Conservation (phyloP, 2,329 filamentous ascomycete genomes). For the Nemania sp. region DNA sequence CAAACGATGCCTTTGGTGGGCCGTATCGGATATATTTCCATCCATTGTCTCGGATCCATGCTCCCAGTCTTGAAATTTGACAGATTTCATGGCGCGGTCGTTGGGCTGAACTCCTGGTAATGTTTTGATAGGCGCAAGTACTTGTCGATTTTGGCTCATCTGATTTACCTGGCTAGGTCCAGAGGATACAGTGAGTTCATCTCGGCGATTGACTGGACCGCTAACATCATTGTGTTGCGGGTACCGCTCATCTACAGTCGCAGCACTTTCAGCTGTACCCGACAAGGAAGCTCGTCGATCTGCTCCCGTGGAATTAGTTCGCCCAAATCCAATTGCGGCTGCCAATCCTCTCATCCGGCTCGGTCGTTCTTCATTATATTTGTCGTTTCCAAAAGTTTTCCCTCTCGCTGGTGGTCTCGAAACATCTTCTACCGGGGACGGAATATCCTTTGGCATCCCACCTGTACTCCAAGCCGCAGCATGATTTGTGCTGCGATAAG, state of each 20-base stretch:
- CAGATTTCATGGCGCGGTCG: conserved; percentile 33
- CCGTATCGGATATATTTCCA: conserved; percentile 31
- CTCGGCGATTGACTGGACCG: conserved; percentile 11
- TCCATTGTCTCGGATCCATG: conserved; percentile 26
- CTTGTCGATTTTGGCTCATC: conserved; percentile 17
- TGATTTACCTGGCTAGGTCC: conserved; percentile 25
- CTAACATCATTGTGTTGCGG: conserved; percentile 19
- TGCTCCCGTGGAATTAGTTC: conserved; percentile 29
- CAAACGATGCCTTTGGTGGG: conserved; percentile 30
- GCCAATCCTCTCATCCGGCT: conserved; percentile 30
- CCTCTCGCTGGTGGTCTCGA: conserved; percentile 33
- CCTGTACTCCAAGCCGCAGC: conserved; percentile 9
- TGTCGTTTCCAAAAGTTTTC: conserved; percentile 29
- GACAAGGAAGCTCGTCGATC: conserved; percentile 23
- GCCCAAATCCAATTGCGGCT: conserved; percentile 31
- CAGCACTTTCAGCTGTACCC: conserved; percentile 20
- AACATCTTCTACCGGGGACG: conserved; percentile 24
- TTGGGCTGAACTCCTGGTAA: conserved; percentile 16
- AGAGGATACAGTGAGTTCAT: conserved; percentile 10
- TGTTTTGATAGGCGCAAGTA: conserved; percentile 5
- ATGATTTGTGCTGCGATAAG: conserved; percentile 8
- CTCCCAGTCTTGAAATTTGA: conserved; percentile 38
- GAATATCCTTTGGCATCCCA: conserved; percentile 19
- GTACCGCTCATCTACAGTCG: conserved; percentile 23
- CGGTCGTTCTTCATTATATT: conserved; percentile 29